A percentile compares a stretch with the other conserved stretches of the same genome.
phyloP scores from a whole-genome alignment of 768 basidiomycete genomes.

The Boletus rubroflammeus region DNA sequence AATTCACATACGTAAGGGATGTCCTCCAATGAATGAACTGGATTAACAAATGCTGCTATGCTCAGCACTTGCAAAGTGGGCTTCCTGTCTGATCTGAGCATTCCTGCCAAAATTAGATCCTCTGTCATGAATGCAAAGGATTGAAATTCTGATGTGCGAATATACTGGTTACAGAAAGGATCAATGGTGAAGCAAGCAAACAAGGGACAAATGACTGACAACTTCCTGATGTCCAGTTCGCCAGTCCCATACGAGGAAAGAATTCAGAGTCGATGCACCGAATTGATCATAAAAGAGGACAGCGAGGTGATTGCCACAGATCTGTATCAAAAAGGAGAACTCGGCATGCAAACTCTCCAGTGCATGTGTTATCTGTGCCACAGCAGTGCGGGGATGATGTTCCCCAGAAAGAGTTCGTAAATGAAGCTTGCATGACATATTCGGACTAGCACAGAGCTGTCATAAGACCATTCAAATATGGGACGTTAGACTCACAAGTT shows the following conservation, averaged over 20 bases:
- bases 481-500: slow-evolving; percentile 14
- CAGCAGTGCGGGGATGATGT: slow-evolving; percentile 22
- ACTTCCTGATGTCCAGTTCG: slow-evolving; percentile 26
- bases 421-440: slow-evolving; percentile 23
- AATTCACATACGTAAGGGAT: slow-evolving; percentile 26
- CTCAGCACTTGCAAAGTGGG: slow-evolving; percentile 20
- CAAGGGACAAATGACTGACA: slow-evolving; percentile 18
- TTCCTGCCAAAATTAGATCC: slow-evolving; percentile 22
- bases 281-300: slow-evolving; percentile 24
- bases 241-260: slow-evolving; percentile 36
- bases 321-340: slow-evolving; percentile 27
- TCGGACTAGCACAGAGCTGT: slow-evolving; percentile 15
- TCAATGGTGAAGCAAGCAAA: neutral
- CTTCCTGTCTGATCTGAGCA: slow-evolving; percentile 5
- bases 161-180: slow-evolving; percentile 12
- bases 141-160: slow-evolving; percentile 20
- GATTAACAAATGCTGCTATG: slow-evolving; percentile 5
- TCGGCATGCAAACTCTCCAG: slow-evolving; percentile 1
- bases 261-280: slow-evolving; percentile 1
- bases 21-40: slow-evolving; percentile 7
- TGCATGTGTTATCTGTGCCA: slow-evolving; percentile 14
- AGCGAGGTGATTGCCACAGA: slow-evolving; percentile 30
- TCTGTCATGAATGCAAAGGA: slow-evolving; percentile 37
- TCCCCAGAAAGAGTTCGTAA: slow-evolving; percentile 30
- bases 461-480: neutral